phyloP scores from a whole-genome alignment of 2,329 filamentous ascomycete species.

The Colletotrichum sp. region DNA sequence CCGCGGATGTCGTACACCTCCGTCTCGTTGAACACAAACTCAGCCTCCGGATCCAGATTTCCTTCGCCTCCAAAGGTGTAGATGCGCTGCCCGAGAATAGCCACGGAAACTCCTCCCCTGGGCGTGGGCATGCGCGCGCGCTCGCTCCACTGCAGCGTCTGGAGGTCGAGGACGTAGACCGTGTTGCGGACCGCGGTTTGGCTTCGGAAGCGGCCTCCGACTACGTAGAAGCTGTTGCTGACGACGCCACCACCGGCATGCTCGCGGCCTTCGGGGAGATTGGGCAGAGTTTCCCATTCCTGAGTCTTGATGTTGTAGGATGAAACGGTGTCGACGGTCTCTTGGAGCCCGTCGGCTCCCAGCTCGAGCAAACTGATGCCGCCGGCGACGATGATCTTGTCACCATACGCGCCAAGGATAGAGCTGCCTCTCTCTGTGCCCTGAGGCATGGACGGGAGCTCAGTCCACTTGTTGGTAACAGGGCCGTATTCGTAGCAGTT shows the following conservation, averaged over 20 bases:
- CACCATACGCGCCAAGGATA: background rate
- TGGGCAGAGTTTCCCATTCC: background rate
- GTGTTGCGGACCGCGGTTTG: background rate
- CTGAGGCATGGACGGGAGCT: background rate
- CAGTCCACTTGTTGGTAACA: background rate
- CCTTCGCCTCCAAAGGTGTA: background rate
- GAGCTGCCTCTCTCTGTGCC: background rate
- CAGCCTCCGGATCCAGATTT: background rate
- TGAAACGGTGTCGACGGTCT: background rate
- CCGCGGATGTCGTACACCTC: background rate
- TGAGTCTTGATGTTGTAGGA: background rate
- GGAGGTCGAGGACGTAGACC: background rate
- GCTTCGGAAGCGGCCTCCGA: background rate
- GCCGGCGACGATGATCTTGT: background rate
- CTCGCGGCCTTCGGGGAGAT: background rate
- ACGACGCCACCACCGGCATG: background rate
- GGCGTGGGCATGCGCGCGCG: background rate
- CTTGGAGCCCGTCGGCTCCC: background rate
- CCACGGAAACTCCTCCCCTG: background rate
- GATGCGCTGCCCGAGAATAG: background rate
- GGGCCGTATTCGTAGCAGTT: background rate
- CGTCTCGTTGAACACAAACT: background rate
- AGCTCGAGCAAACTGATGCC: background rate
- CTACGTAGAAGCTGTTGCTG: background rate
- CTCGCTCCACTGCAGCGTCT: background rate